These are phyloP conservation scores for Heritiera littoralis DNA, from an alignment of 345 rosid genomes.

Conservation along the genomic window DNA sequence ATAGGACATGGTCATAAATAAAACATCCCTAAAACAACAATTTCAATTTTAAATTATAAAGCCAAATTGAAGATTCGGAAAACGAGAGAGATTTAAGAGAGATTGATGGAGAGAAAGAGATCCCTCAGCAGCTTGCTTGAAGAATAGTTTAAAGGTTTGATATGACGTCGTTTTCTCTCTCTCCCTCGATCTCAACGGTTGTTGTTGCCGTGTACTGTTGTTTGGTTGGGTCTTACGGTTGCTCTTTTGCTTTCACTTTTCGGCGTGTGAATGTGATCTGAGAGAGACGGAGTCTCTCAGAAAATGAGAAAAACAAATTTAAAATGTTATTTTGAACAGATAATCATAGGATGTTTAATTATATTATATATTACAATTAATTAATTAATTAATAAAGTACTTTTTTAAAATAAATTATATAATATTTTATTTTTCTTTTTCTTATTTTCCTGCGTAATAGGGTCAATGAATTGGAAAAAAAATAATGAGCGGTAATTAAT, in stretches of 20 bases:
- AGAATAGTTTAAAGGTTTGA: slow-evolving; percentile 49
- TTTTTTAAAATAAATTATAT: too few relatives aligned
- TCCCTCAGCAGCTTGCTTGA: slow-evolving; percentile 55
- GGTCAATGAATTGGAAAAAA: background rate
- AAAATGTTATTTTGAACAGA: background rate
- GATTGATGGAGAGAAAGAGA: background rate
- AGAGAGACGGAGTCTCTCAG: background rate
- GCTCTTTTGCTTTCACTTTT: slow-evolving; percentile 34
- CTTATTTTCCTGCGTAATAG: background rate
- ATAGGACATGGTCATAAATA: slow-evolving; percentile 44
- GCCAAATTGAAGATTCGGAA: background rate
- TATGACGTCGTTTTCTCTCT: slow-evolving; percentile 59
- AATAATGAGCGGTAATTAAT: background rate
- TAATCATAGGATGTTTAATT: background rate
- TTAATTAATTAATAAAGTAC: too few relatives aligned
- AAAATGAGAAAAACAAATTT: background rate
- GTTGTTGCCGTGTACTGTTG: slow-evolving; percentile 25
- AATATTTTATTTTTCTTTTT: too few relatives aligned
- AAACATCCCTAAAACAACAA: background rate
- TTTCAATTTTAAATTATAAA: background rate
- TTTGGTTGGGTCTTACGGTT: slow-evolving; percentile 22
- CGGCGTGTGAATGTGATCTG: background rate
- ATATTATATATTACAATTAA: background rate
- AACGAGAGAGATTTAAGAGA: slow-evolving; percentile 29
- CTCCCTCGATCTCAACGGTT: slow-evolving; percentile 26